phyloP scores from a whole-genome alignment of 2,329 filamentous ascomycete genomes.

The Nemania sp. region DNA sequence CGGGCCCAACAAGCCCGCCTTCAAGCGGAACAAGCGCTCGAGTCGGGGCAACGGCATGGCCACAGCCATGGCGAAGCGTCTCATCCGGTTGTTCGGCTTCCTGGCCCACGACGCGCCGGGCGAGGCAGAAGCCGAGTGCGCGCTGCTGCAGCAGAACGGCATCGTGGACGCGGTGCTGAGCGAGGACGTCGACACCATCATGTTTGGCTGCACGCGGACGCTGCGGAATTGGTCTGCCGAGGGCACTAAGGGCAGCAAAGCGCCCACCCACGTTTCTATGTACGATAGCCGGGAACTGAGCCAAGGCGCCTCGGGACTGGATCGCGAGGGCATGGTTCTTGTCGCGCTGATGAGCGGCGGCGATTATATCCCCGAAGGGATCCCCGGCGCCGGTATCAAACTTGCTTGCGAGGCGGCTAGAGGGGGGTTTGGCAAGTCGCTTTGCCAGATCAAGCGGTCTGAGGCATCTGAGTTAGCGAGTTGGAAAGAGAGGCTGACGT shows the following conservation, averaged over 20 bases:
- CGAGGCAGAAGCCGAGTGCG: conserved; percentile 95
- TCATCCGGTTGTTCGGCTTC: conserved; percentile 85
- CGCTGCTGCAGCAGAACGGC: conserved; percentile 76
- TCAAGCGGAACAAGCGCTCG: conserved; percentile 84
- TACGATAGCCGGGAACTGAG: conserved; percentile 67
- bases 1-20: conserved; percentile 78
- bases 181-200: conserved; percentile 95
- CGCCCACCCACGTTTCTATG: conserved; percentile 82
- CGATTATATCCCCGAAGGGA: conserved; percentile 87
- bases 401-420: conserved; percentile 86
- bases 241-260: conserved; percentile 61
- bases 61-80: conserved; percentile 76
- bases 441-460: conserved; percentile 66
- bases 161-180: conserved; percentile 92
- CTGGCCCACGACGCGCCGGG: conserved; percentile 84
- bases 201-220: conserved; percentile 86
- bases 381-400: conserved; percentile 85
- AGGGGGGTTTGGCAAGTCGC: conserved; percentile 79
- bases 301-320: conserved; percentile 62
- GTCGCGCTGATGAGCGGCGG: conserved; percentile 94
- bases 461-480: conserved; percentile 61
- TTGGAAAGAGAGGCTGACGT: conserved; percentile 74
- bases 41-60: conserved; percentile 67
- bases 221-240: conserved; percentile 84
- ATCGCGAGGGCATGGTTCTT: conserved; percentile 87